Conservation (phyloP, 2,329 filamentous ascomycete genomes). For the Apiospora pterosperma region DNA sequence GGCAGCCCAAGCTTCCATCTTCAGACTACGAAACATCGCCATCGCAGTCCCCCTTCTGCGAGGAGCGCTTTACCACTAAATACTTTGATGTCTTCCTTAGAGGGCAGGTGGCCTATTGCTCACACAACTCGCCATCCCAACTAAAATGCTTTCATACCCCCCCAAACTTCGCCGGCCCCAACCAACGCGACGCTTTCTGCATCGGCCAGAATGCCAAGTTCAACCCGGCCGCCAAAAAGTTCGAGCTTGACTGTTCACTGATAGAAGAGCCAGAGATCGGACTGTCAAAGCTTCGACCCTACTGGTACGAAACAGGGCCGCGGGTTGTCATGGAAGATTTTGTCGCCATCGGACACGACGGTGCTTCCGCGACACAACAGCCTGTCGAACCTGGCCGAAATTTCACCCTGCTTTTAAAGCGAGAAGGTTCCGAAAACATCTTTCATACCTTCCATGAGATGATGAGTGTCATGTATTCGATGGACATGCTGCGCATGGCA, state of each 20-base stretch:
- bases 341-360: not conserved
- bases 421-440: conserved; percentile 21
- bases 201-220: not conserved
- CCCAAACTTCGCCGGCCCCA: not conserved
- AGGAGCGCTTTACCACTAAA: conserved; percentile 27
- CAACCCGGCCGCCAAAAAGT: not conserved
- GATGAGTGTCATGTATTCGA: conserved; percentile 20
- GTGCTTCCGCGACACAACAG: too few species aligned
- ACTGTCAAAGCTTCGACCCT: not conserved
- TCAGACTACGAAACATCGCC: too few species aligned
- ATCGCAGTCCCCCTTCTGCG: conserved; percentile 14
- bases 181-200: conserved; percentile 4
- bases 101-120: not conserved
- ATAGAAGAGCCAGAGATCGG: not conserved
- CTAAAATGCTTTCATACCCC: conserved; percentile 7
- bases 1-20: too few species aligned
- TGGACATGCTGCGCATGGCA: conserved; percentile 24
- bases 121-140: not conserved
- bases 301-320: conserved; percentile 7
- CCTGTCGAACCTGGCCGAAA: not conserved
- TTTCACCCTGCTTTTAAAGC: conserved; percentile 23
- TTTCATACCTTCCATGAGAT: conserved; percentile 28
- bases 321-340: not conserved
- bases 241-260: not conserved
- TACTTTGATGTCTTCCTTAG: not conserved